Base-by-base conservation (phyloP, 176 grass and related monocot species). In the Eleusine indica region DNA sequence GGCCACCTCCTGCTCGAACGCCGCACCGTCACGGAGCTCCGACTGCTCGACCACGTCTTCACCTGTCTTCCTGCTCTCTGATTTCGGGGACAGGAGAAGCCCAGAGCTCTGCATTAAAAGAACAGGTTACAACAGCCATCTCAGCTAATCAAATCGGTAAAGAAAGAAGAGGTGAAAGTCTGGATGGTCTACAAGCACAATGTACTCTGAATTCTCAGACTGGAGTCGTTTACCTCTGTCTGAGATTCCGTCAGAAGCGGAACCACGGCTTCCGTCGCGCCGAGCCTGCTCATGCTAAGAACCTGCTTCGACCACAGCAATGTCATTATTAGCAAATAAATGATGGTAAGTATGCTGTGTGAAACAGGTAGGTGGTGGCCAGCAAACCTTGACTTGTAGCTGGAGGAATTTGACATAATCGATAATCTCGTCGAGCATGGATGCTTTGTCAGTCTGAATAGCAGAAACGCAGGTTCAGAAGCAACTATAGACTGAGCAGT, bases 381-480 rank as follows among this genome's bases (percentile, higher is more conserved):
- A 8, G 21, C 46, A 9, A 58, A 91, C 91, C 87, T 94, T 97
- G 56, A 94, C 90, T 88, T 97, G 91, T 44, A 97, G 44, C 60
- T 97, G 94, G 21, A 97, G 94, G 68, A 97, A 94, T 71, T 94
- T 92, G 66, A 94, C 86, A 41, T 94, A 97, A 17, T 94, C 94
- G 53, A 97, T 92, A 60, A 97, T 94, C 52, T 97, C 94, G 11
- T 97, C 91, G 21, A 97, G 84, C 91, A 94, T 97, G 48, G 89
- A 92, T 40, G 94, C 91, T 72, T 94, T 94, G 51, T 97, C 89
- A 54, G 87, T 94, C 89, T 92, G 89, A 66, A 54, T 29, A 77
- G 16, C 4, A 86, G 4, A 56, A 73, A 78, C 0, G 0, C 7
- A 56, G 64, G 56, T 65, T 89, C 66, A 89, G 72, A 79, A 79